These are phyloP conservation scores for Colletotrichum siamense DNA, from an alignment of 2,329 filamentous ascomycete species.

Conservation along the genomic window DNA sequence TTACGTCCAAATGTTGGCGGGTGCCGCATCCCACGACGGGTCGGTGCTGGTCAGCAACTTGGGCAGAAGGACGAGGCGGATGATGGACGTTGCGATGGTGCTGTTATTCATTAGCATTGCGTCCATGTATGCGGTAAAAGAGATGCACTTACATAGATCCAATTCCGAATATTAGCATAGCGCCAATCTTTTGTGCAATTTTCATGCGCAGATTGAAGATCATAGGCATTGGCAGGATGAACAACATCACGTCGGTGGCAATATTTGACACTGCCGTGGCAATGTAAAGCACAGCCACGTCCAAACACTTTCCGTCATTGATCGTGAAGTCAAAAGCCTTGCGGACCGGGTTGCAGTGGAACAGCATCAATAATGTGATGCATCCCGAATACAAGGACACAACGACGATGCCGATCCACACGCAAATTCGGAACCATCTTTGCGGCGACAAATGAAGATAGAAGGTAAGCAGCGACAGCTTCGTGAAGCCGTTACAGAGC, in stretches of 20 bases:
- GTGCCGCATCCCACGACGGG: conserved; percentile 14
- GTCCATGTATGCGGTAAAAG: rapidly evolving
- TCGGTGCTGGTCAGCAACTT: conserved; percentile 1
- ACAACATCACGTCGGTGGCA: conserved; percentile 51
- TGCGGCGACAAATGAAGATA: conserved; percentile 42
- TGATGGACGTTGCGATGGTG: conserved; percentile 11
- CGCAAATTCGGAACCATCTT: conserved; percentile 33
- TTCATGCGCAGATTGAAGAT: conserved; percentile 50
- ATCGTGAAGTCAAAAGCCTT: conserved; percentile 35
- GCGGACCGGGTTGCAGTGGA: conserved; percentile 40
- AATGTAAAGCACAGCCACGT: conserved; percentile 52
- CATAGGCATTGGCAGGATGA: conserved; percentile 51
- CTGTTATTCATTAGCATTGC: background rate
- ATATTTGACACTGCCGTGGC: conserved; percentile 54
- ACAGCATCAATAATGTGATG: conserved; percentile 39
- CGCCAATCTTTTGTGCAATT: conserved; percentile 49
- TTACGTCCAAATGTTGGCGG: conserved; percentile 22
- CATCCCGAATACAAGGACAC: conserved; percentile 30
- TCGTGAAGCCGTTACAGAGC: conserved; percentile 40
- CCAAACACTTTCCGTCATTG: conserved; percentile 43
- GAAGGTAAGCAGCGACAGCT: conserved; percentile 43
- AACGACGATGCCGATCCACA: conserved; percentile 34
- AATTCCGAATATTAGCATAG: conserved; percentile 50
- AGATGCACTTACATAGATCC: conserved; percentile 34
- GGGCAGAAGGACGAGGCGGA: conserved; percentile 2